These are phyloP conservation scores for Pseudocercospora pini-densiflorae DNA, from an alignment of 2,329 filamentous ascomycete genomes.

Conservation along the genomic window DNA sequence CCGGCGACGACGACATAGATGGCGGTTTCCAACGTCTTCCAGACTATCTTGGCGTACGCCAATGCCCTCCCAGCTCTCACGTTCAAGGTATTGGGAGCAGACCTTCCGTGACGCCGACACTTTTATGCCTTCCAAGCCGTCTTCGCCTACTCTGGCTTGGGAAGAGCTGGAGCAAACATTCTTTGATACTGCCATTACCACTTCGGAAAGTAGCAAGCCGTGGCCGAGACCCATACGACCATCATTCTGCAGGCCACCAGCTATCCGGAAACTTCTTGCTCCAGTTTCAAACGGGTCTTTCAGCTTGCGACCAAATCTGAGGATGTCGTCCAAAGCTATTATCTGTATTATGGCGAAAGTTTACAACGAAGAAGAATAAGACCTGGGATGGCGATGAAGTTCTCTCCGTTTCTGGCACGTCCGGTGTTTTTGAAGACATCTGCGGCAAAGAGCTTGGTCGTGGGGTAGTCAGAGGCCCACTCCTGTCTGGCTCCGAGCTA, in stretches of 20 bases:
- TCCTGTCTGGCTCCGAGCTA: slow-evolving; percentile 64
- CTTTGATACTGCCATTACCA: too few species aligned
- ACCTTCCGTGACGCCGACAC: too few species aligned
- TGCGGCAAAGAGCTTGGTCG: slow-evolving; percentile 67
- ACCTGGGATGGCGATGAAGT: slow-evolving; percentile 78
- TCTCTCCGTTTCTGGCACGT: slow-evolving; percentile 61
- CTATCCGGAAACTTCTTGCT: slow-evolving; percentile 37
- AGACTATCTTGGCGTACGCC: too few species aligned
- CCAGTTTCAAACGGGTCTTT: slow-evolving; percentile 30
- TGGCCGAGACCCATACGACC: too few species aligned
- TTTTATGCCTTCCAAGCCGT: too few species aligned
- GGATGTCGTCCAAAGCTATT: slow-evolving; percentile 44
- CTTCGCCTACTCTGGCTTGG: too few species aligned
- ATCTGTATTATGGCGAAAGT: slow-evolving; percentile 64
- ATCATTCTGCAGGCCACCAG: slow-evolving; percentile 11
- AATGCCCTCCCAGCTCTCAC: too few species aligned
- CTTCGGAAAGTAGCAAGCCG: too few species aligned
- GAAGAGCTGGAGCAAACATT: too few species aligned
- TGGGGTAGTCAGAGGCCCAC: slow-evolving; percentile 57
- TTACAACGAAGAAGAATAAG: slow-evolving; percentile 74
- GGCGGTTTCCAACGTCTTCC: too few species aligned
- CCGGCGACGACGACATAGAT: too few species aligned
- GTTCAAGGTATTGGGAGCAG: too few species aligned
- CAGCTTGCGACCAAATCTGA: slow-evolving; percentile 20
- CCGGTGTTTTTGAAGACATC: slow-evolving; percentile 65